These are phyloP conservation scores for Coleophoma eucalyptorum DNA, from an alignment of 2,329 filamentous ascomycete genomes.

Conservation along the genomic window DNA sequence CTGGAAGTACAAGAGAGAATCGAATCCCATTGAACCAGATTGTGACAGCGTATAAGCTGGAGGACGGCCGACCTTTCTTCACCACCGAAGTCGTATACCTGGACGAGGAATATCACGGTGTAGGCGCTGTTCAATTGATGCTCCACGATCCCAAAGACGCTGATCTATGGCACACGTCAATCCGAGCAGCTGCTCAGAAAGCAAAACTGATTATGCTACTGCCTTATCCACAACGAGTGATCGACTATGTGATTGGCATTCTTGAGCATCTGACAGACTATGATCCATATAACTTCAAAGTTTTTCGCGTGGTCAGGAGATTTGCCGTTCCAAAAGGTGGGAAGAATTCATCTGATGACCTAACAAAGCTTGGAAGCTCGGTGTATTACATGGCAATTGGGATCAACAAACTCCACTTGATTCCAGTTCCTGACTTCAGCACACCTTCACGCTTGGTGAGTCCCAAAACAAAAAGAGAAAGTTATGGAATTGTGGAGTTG, in stretches of 20 bases:
- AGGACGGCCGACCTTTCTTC: conserved; percentile 63
- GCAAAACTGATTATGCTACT: conserved; percentile 46
- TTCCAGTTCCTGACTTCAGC: conserved; percentile 57
- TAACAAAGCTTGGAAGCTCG: conserved; percentile 59
- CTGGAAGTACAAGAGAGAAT: conserved; percentile 45
- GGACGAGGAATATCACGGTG: conserved; percentile 59
- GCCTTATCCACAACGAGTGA: conserved; percentile 52
- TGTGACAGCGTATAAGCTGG: conserved; percentile 62
- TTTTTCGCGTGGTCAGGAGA: conserved; percentile 66
- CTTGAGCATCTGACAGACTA: conserved; percentile 67
- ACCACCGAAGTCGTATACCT: conserved; percentile 65
- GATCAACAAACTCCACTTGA: conserved; percentile 64
- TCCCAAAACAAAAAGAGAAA: conserved; percentile 41
- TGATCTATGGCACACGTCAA: conserved; percentile 59
- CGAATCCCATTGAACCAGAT: conserved; percentile 60
- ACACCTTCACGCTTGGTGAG: conserved; percentile 37
- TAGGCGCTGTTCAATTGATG: conserved; percentile 60
- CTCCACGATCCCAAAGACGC: conserved; percentile 61
- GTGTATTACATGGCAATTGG: conserved; percentile 68
- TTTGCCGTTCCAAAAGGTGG: conserved; percentile 47
- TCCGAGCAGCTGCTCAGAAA: conserved; percentile 56
- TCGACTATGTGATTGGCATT: conserved; percentile 58
- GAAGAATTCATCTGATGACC: conserved; percentile 60
- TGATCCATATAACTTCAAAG: conserved; percentile 61
- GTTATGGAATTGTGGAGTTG: conserved; percentile 61